These are phyloP conservation scores for Ceratocystis huliohia DNA, from an alignment of 2,329 filamentous ascomycete genomes.

Conservation along the genomic window DNA sequence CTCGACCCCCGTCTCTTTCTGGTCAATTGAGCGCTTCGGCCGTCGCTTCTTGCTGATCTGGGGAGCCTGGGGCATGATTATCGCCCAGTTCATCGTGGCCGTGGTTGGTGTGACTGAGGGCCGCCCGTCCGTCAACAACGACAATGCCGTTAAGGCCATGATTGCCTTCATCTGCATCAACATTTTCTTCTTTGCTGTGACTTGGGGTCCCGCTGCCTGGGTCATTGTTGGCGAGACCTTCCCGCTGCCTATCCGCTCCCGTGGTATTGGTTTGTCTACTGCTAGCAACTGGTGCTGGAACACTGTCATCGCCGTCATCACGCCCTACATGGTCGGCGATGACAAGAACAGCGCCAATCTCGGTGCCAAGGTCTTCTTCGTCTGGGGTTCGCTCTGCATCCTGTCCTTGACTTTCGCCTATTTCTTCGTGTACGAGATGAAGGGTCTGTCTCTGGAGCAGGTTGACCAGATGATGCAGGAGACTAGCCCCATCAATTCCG, in stretches of 20 bases:
- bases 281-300: slow-evolving; percentile 91
- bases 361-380: slow-evolving; percentile 58
- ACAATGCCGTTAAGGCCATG: slow-evolving; percentile 51
- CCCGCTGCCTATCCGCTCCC: slow-evolving; percentile 76
- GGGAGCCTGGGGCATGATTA: slow-evolving; percentile 68
- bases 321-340: slow-evolving; percentile 54
- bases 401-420: slow-evolving; percentile 51
- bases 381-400: slow-evolving; percentile 58
- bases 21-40: slow-evolving; percentile 67
- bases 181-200: slow-evolving; percentile 84
- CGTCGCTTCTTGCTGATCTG: slow-evolving; percentile 67
- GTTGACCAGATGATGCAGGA: slow-evolving; percentile 85
- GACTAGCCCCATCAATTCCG: slow-evolving; percentile 61
- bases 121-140: slow-evolving; percentile 41
- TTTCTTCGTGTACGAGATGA: slow-evolving; percentile 62
- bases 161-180: slow-evolving; percentile 85
- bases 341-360: slow-evolving; percentile 47
- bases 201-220: slow-evolving; percentile 76
- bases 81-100: slow-evolving; percentile 78
- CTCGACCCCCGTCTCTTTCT: slow-evolving; percentile 82
- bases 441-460: slow-evolving; percentile 66
- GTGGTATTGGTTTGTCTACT: slow-evolving; percentile 75
- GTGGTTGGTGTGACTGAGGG: slow-evolving; percentile 56
- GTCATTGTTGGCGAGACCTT: slow-evolving; percentile 81
- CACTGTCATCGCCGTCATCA: slow-evolving; percentile 58